Evolutionary conservation across 1,139 yeast species (phyloP), one percentile per base, ranked within the genome.

Genomic region (Debaryomycetaceae sp.): DNA sequence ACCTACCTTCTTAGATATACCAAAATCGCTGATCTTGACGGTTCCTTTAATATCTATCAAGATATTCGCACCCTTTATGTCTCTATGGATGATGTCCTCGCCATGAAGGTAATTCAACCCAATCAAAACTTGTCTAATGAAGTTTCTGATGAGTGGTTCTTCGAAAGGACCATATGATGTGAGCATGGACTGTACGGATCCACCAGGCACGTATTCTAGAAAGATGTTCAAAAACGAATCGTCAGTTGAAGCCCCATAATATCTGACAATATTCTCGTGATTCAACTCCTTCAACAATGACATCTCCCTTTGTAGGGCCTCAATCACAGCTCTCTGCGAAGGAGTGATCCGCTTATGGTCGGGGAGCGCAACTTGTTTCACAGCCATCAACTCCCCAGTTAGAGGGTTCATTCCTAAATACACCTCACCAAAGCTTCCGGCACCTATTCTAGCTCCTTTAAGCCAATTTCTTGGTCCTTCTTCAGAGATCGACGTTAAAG

Each of bases 301-400:
- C 85, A 91, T 88, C 66, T 93, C 99, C 53, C 88, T 85, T 55
- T 87, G 87, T 48, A 88, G 63, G 1, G 97, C 96, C 49, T 87
- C 95, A 23, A 87, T 79, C 87, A 91, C 85, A 5, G 66, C 72
- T 62, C 59, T 73, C 66, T 70, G 85, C 48, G 70, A 77, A 58
- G 58, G 64, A 53, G 56, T 63, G 9, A 46, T 46, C 30, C 57
- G 56, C 45, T 58, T 70, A 47, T 68, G 76, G 44, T 62, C 67
- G 1, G 87, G 85, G 20, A 90, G 63, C 38, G 85, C 85, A 0
- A 93, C 97, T 61, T 91, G 97, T 58, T 93, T 93, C 11, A 93
- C 97, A 0, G 98, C 99, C 96, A 93, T 89, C 44, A 93, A 72
- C 59, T 90, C 98, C 38, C 99, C 99, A 0, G 96, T 90, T 38